These are phyloP conservation scores for Trypanosoma boissoni DNA, from an alignment of 208 protist genomes.

Conservation along the genomic window DNA sequence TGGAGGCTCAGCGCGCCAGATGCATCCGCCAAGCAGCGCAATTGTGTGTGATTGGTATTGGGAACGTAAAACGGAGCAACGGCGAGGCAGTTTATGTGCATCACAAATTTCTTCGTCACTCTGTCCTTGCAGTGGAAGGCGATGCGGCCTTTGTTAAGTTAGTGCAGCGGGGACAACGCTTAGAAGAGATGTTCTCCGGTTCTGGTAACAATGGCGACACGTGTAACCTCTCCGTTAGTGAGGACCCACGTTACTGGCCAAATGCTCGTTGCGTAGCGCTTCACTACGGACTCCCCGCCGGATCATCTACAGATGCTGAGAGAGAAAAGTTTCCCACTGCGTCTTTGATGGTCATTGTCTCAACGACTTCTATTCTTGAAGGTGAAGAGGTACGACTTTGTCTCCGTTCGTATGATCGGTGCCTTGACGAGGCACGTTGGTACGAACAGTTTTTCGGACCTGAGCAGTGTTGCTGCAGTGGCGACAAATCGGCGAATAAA, in stretches of 20 bases:
- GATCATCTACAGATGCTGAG: not conserved
- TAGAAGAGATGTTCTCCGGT: not conserved
- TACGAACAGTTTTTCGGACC: conserved; percentile 51
- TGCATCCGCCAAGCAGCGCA: conserved; percentile 43
- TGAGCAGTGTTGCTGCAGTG: too few relatives aligned
- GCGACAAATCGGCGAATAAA: not conserved
- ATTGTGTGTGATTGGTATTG: conserved; percentile 65
- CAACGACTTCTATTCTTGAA: conserved; percentile 50
- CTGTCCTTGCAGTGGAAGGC: conserved; percentile 80
- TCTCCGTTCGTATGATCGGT: conserved; percentile 79
- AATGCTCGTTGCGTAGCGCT: conserved; percentile 83
- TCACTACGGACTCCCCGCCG: conserved; percentile 60
- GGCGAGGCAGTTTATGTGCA: conserved; percentile 31
- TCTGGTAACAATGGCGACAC: not conserved
- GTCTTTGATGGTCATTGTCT: conserved; percentile 64
- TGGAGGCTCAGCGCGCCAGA: conserved; percentile 31
- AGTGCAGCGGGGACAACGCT: conserved; percentile 31
- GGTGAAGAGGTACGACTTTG: conserved; percentile 53
- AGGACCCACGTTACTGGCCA: conserved; percentile 32
- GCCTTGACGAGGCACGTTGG: conserved; percentile 74
- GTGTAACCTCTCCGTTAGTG: not conserved
- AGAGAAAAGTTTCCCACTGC: conserved; percentile 48
- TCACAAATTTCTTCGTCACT: conserved; percentile 59
- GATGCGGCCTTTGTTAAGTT: conserved; percentile 72
- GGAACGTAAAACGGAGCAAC: conserved; percentile 13